Conservation (phyloP, 768 basidiomycete species). For the Russula earlei region DNA sequence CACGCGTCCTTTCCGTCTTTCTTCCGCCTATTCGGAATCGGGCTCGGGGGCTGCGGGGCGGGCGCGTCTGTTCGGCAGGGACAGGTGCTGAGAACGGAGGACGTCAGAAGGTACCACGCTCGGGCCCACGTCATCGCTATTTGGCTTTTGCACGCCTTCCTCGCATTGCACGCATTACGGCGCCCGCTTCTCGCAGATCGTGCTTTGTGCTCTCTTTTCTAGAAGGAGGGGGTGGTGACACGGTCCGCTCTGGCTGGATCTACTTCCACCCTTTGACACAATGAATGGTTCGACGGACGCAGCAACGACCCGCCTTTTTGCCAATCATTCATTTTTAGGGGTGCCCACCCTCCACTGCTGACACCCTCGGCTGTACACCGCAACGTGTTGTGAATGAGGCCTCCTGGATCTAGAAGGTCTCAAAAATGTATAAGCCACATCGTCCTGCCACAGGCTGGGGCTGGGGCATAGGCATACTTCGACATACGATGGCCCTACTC, state of each 20-base stretch:
- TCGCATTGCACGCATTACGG: background rate
- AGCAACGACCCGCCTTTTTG: background rate
- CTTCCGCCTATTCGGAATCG: background rate
- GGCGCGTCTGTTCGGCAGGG: background rate
- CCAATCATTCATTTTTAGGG: constrained; percentile 1
- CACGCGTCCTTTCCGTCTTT: background rate
- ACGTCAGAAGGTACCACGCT: background rate
- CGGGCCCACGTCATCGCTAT: constrained; percentile 6
- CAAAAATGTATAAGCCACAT: constrained; percentile 10
- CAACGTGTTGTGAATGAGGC: constrained; percentile 19
- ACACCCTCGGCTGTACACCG: background rate
- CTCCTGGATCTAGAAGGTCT: background rate
- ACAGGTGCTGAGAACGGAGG: too few species aligned
- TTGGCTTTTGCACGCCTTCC: constrained; percentile 1
- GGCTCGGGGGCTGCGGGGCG: background rate
- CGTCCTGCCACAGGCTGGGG: too few species aligned
- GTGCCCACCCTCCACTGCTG: background rate
- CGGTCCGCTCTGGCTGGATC: background rate
- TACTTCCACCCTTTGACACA: background rate
- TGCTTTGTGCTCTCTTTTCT: too few species aligned
- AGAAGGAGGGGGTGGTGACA: background rate
- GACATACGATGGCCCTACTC: constrained; percentile 3
- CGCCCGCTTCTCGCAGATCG: too few species aligned
- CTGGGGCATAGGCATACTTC: too few species aligned
- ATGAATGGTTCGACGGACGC: background rate